Conservation (phyloP, 2,329 filamentous ascomycete species). For the Colletotrichum tropicale region DNA sequence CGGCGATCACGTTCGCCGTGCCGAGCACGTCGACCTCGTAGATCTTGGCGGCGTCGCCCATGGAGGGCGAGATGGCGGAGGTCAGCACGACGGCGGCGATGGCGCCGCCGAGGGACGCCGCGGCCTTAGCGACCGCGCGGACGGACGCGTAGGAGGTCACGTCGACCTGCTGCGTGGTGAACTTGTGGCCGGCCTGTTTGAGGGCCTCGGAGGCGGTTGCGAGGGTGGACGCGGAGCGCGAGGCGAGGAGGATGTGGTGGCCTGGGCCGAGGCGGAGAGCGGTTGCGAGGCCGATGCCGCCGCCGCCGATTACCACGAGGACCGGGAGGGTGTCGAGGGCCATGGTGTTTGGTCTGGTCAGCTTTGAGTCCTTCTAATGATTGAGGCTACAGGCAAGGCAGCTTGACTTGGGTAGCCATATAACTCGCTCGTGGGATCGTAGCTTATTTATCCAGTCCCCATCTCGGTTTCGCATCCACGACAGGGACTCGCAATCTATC, state of each 20-base stretch:
- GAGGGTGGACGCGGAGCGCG: background rate
- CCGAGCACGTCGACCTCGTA: background rate
- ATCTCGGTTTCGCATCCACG: background rate
- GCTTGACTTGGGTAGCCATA: rapidly evolving
- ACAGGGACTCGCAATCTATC: background rate
- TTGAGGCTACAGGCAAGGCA: background rate
- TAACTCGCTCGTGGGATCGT: rapidly evolving
- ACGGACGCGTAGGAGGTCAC: background rate
- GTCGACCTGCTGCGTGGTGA: background rate
- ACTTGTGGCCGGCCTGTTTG: background rate
- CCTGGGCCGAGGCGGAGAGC: background rate
- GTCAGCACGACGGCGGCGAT: background rate
- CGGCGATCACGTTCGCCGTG: background rate
- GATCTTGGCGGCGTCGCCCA: background rate
- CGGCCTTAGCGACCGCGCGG: background rate
- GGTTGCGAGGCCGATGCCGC: constrained; percentile 3
- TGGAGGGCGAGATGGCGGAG: background rate
- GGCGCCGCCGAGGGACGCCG: background rate
- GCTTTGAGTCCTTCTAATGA: rapidly evolving
- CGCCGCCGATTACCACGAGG: background rate
- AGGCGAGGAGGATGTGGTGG: background rate
- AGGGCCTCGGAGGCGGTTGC: background rate
- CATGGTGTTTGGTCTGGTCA: background rate
- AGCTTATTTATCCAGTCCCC: background rate
- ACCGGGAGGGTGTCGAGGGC: background rate